Evolutionary conservation across 2,329 filamentous ascomycete genomes (phyloP), one percentile per base, ranked within the genome.

Genomic region (Trichoderma arundinaceum): DNA sequence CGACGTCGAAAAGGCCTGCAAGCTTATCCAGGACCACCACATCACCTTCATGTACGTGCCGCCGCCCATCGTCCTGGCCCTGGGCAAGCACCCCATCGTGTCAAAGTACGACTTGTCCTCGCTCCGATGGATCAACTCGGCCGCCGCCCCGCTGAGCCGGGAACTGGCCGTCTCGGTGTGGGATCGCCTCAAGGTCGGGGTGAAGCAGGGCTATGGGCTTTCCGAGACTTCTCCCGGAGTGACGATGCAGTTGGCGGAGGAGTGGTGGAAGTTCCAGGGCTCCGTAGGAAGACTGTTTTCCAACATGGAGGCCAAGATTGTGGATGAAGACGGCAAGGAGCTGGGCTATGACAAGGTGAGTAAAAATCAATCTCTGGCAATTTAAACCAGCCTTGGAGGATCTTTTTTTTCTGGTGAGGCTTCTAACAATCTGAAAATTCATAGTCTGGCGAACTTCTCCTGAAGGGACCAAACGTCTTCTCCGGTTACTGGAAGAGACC

Each of bases 161-260:
- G 92, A 97, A 68, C 84, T 98, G 2, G 90, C 94, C 1, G 87
- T 92, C 64, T 85, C 87, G 8, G 86, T 95, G 3, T 91, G 92
- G 81, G 78, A 85, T 19, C 87, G 93, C 7, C 86, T 95, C 66
- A 88, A 88, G 59, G 83, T 96, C 19, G 89, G 90, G 2, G 88
- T 97, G 67, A 97, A 97, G 82, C 94, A 98, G 78, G 94, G 92
- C 17, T 98, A 97, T 74, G 94, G 94, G 0, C 83, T 98, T 5
- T 92, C 89, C 5, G 94, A 98, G 80, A 96, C 92, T 13, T 89
- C 89, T 32, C 93, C 94, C 0, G 90, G 88, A 0, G 91, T 92
- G 0, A 89, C 92, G 71, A 86, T 87, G 9, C 92, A 93, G 77
- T 80, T 84, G 7, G 89, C 91, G 82, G 85, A 87, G 41, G 89